Percentiles rank a stretch among this genome's conserved stretches.
Evolutionary conservation across 2,329 filamentous ascomycete genomes (phyloP).

Genomic region (Colletotrichum shisoi): DNA sequence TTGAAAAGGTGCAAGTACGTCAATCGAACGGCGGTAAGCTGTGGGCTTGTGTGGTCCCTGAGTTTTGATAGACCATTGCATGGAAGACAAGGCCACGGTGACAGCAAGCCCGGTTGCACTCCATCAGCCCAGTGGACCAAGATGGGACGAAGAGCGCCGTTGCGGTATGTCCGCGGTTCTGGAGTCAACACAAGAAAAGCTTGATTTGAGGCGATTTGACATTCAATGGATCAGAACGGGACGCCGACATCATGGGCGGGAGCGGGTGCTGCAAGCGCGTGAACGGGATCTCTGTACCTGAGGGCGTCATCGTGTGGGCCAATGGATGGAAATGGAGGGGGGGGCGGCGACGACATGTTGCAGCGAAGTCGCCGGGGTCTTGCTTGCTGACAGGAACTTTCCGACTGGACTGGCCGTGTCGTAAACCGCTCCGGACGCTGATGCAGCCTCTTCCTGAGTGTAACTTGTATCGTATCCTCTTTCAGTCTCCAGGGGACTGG

Average conservation of each 20-base stretch:
- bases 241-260: slow-evolving; percentile 1
- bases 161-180: not conserved
- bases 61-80: slow-evolving; percentile 4
- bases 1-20: slow-evolving; percentile 29
- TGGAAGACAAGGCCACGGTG: slow-evolving; percentile 7
- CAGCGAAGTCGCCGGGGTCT: slow-evolving; percentile 16
- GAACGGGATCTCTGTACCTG: not conserved
- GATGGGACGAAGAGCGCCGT: slow-evolving; percentile 24
- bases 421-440: slow-evolving; percentile 7
- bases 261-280: slow-evolving; percentile 7
- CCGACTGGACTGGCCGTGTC: slow-evolving; percentile 2
- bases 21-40: not conserved
- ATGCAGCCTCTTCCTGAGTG: not conserved
- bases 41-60: not conserved
- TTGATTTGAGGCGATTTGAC: slow-evolving; percentile 16
- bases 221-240: slow-evolving; percentile 1
- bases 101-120: slow-evolving; percentile 5
- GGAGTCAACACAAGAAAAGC: slow-evolving; percentile 13
- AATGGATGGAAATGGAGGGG: slow-evolving; percentile 9
- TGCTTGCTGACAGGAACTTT: slow-evolving; percentile 27
- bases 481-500: not conserved
- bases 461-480: not conserved
- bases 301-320: slow-evolving; percentile 17
- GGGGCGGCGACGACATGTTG: not conserved
- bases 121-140: not conserved